These are phyloP conservation scores for Vigna angularis DNA, from an alignment of 306 rosid genomes.

Conservation along the genomic window DNA sequence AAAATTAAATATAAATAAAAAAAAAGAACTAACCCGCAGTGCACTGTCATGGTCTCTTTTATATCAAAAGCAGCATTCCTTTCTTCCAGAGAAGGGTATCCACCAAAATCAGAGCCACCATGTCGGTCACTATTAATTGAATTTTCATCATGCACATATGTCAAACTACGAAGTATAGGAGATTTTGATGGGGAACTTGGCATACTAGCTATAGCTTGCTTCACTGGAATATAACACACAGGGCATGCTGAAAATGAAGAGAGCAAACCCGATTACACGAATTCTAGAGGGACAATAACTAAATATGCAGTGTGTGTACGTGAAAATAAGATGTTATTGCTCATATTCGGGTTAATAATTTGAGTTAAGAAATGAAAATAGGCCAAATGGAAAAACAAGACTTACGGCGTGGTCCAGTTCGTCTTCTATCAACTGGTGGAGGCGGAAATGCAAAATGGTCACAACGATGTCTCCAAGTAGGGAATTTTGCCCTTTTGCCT, in stretches of 20 bases:
- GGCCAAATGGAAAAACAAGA: constrained; percentile 16
- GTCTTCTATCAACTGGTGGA: constrained; percentile 70
- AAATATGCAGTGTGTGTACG: constrained; percentile 13
- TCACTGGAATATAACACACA: constrained; percentile 89
- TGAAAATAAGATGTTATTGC: constrained; percentile 25
- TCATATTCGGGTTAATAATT: constrained; percentile 22
- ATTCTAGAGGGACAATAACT: constrained; percentile 29
- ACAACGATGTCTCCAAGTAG: constrained; percentile 58
- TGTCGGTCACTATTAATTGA: constrained; percentile 64
- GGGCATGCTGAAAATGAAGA: constrained; percentile 82
- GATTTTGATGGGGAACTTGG: constrained; percentile 77
- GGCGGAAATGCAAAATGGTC: constrained; percentile 82
- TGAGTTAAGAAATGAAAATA: constrained; percentile 35
- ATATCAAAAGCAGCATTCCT: constrained; percentile 86
- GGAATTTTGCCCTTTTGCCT: constrained; percentile 47
- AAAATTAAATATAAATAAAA: constrained; percentile 10
- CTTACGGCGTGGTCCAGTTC: constrained; percentile 96
- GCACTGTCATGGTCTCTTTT: constrained; percentile 82
- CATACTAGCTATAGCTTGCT: constrained; percentile 88
- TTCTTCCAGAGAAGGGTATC: constrained; percentile 79
- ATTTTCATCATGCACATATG: constrained; percentile 75
- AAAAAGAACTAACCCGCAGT: constrained; percentile 86
- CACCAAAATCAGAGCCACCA: constrained; percentile 95
- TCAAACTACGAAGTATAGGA: constrained; percentile 71
- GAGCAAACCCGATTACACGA: constrained; percentile 45